Base-by-base conservation (phyloP, 73 alveolate genomes). In the Paramecium caudatum region DNA sequence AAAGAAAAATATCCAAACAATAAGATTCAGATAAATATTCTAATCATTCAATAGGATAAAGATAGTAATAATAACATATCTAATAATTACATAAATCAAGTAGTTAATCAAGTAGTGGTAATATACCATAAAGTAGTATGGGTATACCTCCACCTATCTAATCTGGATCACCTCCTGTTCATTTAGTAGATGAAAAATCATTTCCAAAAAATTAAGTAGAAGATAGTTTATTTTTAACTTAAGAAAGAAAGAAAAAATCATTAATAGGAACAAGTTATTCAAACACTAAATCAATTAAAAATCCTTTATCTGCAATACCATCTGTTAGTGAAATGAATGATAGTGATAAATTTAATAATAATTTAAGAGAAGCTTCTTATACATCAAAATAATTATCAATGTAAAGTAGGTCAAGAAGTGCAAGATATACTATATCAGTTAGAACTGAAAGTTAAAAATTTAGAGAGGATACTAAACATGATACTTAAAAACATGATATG, bases 11-110 rank as follows among this genome's bases (percentile, higher is more conserved):
- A 7, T 74, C 88, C 6, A 74, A 74, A 74, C 32, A 74, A 74
- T 74, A 74, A 19, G 88, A 74, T 37, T 74, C 88, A 41, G 88
- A 74, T 37, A 74, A 43, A 45, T 9, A 41, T 41, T 74, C 88
- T 0, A 74, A 45, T 74, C 88, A 74, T 21, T 74, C 88, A 1
- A 74, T 27, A 0, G 55, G 46, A 1, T 5, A 39, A 65, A 33
- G 55, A 2, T 10, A 65, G 34, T 16, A 25, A 62, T 62, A 62
- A 25, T 16, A 55, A 23, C 80, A 21, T 55, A 13, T 55, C 9
- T 13, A 15, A 74, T 74, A 41, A 41, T 37, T 4, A 17, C 88
- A 74, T 39, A 74, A 74, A 21, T 41, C 43, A 17, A 39, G 47
- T 10, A 41, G 69, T 37, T 17, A 74, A 74, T 37, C 69, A 0